A percentile compares a stretch with the other conserved stretches of the same genome.
These are phyloP conservation scores for Escallonia rubra DNA, from an alignment of 129 eudicot species.

Conservation along the genomic window DNA sequence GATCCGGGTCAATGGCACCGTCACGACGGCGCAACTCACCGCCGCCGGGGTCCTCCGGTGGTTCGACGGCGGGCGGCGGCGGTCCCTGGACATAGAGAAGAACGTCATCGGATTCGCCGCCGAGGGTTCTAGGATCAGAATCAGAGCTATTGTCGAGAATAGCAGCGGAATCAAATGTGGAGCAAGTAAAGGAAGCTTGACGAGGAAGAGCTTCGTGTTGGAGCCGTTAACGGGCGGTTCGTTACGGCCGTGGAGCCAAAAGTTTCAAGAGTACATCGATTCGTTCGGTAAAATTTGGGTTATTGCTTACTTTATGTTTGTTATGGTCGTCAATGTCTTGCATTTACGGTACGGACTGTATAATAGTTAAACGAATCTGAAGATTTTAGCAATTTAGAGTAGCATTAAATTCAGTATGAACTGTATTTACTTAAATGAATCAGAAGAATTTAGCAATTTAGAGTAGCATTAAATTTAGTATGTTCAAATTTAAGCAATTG, in stretches of 20 bases:
- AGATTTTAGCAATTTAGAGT: too few relatives aligned
- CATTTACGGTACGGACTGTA: too few relatives aligned
- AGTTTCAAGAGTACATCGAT: constrained; percentile 55
- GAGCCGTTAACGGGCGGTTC: constrained; percentile 36
- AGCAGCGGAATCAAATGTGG: constrained; percentile 37
- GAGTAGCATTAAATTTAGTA: too few relatives aligned
- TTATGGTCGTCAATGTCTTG: too few relatives aligned
- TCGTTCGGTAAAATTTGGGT: constrained; percentile 49
- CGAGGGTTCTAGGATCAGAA: constrained; percentile 32
- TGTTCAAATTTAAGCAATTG: too few relatives aligned
- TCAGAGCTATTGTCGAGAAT: constrained; percentile 40
- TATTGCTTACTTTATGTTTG: too few relatives aligned
- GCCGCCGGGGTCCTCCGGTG: constrained; percentile 58
- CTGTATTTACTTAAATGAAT: too few relatives aligned
- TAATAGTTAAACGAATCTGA: too few relatives aligned
- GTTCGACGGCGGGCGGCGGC: constrained; percentile 25
- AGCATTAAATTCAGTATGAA: too few relatives aligned
- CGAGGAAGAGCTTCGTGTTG: constrained; percentile 51
- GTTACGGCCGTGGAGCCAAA: constrained; percentile 37
- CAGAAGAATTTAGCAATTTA: too few relatives aligned
- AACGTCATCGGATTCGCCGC: constrained; percentile 60
- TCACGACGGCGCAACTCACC: constrained; percentile 34
- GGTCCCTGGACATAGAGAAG: constrained; percentile 54
- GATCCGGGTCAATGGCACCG: constrained; percentile 41
- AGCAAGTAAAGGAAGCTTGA: constrained; percentile 15